These are phyloP conservation scores for Cyberlindnera maclurae DNA, from an alignment of 805 yeast species.

Conservation along the genomic window DNA sequence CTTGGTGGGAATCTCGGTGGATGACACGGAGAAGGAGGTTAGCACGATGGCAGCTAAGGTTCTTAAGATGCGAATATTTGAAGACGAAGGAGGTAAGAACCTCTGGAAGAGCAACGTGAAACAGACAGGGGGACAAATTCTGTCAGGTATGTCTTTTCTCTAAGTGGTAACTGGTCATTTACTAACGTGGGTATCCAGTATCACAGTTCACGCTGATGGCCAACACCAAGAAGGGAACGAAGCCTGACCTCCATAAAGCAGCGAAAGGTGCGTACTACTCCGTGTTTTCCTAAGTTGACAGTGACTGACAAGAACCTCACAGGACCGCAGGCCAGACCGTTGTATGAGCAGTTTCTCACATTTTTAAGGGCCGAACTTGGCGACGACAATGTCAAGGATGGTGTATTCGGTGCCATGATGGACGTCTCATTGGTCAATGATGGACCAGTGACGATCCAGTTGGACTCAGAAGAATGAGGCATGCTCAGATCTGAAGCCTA, in stretches of 20 bases:
- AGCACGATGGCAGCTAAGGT: slow-evolving; percentile 62
- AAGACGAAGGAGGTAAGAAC: slow-evolving; percentile 50
- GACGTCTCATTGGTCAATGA: slow-evolving; percentile 83
- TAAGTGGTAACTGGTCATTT: background rate
- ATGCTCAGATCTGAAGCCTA: background rate
- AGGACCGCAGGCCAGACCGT: slow-evolving; percentile 45
- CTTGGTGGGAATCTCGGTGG: slow-evolving; percentile 75
- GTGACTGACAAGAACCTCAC: slow-evolving; percentile 45
- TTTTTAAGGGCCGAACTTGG: slow-evolving; percentile 47
- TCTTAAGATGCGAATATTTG: slow-evolving; percentile 62
- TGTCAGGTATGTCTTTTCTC: slow-evolving; percentile 42
- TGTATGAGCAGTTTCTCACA: slow-evolving; percentile 42
- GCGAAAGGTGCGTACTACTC: slow-evolving; percentile 58
- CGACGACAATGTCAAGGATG: slow-evolving; percentile 68
- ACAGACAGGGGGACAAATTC: slow-evolving; percentile 60
- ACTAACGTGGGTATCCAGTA: slow-evolving; percentile 29
- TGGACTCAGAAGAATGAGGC: slow-evolving; percentile 47
- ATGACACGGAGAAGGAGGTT: slow-evolving; percentile 72
- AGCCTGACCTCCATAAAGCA: slow-evolving; percentile 92
- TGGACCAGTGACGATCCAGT: slow-evolving; percentile 85
- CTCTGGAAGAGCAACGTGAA: slow-evolving; percentile 72
- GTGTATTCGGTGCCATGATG: slow-evolving; percentile 97
- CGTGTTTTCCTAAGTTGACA: slow-evolving; percentile 27
- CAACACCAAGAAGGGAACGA: slow-evolving; percentile 80
- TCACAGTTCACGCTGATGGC: slow-evolving; percentile 92